Conservation (phyloP, 2,329 filamentous ascomycete species). For the Chrysosporium keratinophilum region DNA sequence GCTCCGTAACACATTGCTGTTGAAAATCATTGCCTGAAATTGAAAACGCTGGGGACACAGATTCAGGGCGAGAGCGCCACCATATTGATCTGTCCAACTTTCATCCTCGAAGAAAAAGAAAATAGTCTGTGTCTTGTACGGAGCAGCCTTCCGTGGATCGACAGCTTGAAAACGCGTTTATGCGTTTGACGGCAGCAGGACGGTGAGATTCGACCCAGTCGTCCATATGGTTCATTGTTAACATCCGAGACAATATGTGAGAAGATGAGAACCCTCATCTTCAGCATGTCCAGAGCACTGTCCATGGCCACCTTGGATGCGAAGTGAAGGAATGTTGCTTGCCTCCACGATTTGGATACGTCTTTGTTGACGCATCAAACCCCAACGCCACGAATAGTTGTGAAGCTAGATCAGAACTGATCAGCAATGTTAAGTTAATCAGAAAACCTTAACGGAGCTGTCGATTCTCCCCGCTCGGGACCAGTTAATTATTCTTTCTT, state of each 20-base stretch:
- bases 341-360: neutral
- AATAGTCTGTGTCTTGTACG: neutral
- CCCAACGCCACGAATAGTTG: neutral
- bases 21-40: constrained; percentile 8
- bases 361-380: neutral
- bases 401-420: neutral
- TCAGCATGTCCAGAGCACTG: too few relatives aligned
- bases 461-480: neutral
- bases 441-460: neutral
- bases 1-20: neutral
- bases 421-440: neutral
- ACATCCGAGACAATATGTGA: neutral
- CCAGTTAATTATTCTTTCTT: neutral
- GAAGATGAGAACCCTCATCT: too few relatives aligned
- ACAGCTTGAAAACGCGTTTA: neutral
- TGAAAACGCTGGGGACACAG: constrained; percentile 4
- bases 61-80: neutral
- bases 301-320: too few relatives aligned
- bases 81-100: constrained; percentile 6
- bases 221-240: neutral
- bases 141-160: neutral
- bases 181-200: neutral
- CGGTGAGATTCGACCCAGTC: neutral
- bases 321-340: neutral
- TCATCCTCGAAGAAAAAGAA: neutral